Base-by-base conservation (phyloP, 306 rosid genomes). In the Dalbergia cochinchinensis region DNA sequence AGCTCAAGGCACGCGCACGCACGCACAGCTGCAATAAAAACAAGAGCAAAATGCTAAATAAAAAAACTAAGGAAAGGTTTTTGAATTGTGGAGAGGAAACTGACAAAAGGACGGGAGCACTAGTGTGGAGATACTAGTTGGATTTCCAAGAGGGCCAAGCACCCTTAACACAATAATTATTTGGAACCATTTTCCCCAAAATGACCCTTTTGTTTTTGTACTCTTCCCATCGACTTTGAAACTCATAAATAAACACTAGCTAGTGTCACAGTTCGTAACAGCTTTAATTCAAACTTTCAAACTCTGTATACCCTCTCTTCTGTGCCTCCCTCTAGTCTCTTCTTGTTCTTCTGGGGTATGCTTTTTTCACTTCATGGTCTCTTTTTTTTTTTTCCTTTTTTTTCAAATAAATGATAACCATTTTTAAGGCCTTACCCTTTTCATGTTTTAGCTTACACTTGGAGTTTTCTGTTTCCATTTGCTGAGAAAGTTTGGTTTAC, bases 201-300 rank as follows among this genome's bases (percentile, higher is more conserved):
- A 87, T 85, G 67, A 87, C 89, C 79, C 86, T 83, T 73, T 82
- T 78, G 63, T 83, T 83, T 44, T 83, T 81, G 90, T 88, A 88
- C 89, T 88, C 87, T 85, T 90, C 89, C 84, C 69, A 63, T 33
- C 39, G 57, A 61, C 76, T 65, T 85, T 88, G 77, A 87, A 83
- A 77, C 70, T 81, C 92, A 83, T 83, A 76, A 83, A 82, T 78
- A 78, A 31, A 26, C 82, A 76, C 87, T 73, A 16, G 48, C 83
- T 65, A 57, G 80, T 71, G 74, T 61, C 77, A 71, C 74, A 14
- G 10, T 66, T 66, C 67, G 35, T 45, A 82, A 12, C 39, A 84
- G 89, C 96, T 93, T 93, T 89, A 91, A 88, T 93, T 93, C 90
- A 89, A 93, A 91, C 85, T 88, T 82, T 68, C 75, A 84, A 77